phyloP scores from a whole-genome alignment of 805 yeast species.

The Candida koratica region DNA sequence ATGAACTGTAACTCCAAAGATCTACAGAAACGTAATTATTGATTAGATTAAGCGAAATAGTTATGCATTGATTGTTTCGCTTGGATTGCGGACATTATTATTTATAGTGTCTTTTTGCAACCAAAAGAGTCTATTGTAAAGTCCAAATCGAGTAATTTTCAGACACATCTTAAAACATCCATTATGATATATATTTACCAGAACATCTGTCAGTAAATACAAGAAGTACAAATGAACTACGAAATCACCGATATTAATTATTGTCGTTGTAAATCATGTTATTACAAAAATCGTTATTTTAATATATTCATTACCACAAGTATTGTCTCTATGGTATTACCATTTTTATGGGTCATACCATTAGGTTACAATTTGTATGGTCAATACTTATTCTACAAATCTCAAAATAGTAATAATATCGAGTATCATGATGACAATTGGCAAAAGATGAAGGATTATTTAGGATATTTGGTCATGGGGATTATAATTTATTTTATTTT shows the following conservation, averaged over 20 bases:
- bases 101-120: too few species aligned
- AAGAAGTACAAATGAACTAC: neutral
- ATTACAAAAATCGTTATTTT: neutral
- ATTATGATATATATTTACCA: neutral
- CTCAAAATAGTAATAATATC: slow-evolving; percentile 4
- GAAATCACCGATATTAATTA: neutral
- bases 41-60: too few species aligned
- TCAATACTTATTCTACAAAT: neutral
- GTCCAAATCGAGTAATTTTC: slow-evolving; percentile 6
- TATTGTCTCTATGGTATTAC: slow-evolving; percentile 1
- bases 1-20: too few species aligned
- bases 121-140: slow-evolving; percentile 1
- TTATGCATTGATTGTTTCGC: too few species aligned
- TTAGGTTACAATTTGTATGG: neutral
- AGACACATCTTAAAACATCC: slow-evolving; percentile 2
- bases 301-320: neutral
- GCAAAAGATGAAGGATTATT: slow-evolving; percentile 1
- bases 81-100: too few species aligned
- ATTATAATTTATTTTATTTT: slow-evolving; percentile 5
- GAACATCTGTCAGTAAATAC: too few species aligned
- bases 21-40: too few species aligned
- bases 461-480: slow-evolving; percentile 6
- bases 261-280: slow-evolving; percentile 8
- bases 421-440: slow-evolving; percentile 2
- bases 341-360: slow-evolving; percentile 3